A percentile compares a stretch with the other conserved stretches of the same genome.
Evolutionary conservation across 257 asterid genomes (phyloP).

Genomic region (Solanum corneliomulleri): DNA sequence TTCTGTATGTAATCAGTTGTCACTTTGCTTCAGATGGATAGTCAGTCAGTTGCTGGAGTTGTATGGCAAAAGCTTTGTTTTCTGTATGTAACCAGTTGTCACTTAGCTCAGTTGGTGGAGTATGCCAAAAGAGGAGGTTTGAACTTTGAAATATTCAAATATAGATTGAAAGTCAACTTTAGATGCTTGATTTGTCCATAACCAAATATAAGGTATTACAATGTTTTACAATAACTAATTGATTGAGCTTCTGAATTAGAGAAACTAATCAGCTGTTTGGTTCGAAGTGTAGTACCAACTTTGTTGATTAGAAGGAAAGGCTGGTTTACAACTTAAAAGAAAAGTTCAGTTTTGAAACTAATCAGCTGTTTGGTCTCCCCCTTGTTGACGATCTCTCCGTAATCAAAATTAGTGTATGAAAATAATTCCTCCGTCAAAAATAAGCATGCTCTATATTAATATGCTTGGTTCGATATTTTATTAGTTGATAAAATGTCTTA

Average conservation of each 20-base stretch:
- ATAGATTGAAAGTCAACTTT: not conserved
- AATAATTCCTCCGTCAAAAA: not conserved
- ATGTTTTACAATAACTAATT: not conserved
- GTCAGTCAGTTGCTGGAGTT: not conserved
- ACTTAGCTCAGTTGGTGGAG: not conserved
- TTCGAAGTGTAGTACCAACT: not conserved
- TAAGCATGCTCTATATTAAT: not conserved
- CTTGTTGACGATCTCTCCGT: not conserved
- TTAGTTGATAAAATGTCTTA: not conserved
- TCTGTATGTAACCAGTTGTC: not conserved
- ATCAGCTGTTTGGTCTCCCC: no score
- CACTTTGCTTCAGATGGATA: not conserved
- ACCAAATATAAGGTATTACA: not conserved
- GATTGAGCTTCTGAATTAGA: not conserved
- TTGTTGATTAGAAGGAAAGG: not conserved
- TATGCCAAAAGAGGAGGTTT: not conserved
- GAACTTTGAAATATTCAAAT: not conserved
- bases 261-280: not conserved
- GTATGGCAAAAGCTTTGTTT: not conserved
- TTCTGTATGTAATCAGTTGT: not conserved
- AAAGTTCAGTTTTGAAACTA: not conserved
- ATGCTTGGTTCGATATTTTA: not conserved
- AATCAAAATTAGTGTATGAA: not conserved
- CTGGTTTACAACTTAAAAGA: not conserved
- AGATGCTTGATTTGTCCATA: not conserved